Percentiles rank a stretch among this genome's conserved stretches.
These are phyloP conservation scores for Trichophyton rubrum DNA, from an alignment of 2,329 filamentous ascomycete species.

Conservation along the genomic window DNA sequence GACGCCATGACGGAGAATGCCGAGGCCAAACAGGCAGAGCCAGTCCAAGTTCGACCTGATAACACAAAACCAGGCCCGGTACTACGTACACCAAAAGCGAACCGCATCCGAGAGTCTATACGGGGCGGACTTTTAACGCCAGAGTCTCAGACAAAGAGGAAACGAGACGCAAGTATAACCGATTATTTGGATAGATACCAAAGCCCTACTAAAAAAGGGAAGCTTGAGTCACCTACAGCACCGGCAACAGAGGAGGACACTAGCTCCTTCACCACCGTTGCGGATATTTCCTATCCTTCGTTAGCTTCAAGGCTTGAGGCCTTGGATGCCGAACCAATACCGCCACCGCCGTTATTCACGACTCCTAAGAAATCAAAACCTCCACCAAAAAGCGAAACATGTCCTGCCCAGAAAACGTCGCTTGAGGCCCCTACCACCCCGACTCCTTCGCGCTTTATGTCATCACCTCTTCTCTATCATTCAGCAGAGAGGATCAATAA, in stretches of 20 bases:
- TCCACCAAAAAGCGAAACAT: background rate
- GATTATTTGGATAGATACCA: background rate
- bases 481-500: background rate
- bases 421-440: background rate
- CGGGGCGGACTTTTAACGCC: constrained; percentile 24
- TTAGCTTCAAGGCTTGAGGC: background rate
- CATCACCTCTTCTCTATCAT: constrained; percentile 17
- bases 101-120: background rate
- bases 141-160: constrained; percentile 19
- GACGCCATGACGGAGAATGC: constrained; percentile 6
- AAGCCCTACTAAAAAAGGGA: background rate
- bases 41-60: background rate
- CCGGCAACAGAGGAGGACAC: background rate
- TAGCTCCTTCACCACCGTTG: background rate
- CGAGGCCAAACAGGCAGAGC: background rate
- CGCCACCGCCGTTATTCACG: background rate
- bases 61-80: background rate
- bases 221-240: background rate
- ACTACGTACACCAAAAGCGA: background rate
- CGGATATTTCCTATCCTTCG: background rate
- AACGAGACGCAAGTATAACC: constrained; percentile 8
- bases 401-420: background rate
- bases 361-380: background rate
- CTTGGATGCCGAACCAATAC: background rate
- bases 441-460: constrained; percentile 13